Conservation (phyloP, 2,329 filamentous ascomycete genomes). For the Fusarium beomiforme region DNA sequence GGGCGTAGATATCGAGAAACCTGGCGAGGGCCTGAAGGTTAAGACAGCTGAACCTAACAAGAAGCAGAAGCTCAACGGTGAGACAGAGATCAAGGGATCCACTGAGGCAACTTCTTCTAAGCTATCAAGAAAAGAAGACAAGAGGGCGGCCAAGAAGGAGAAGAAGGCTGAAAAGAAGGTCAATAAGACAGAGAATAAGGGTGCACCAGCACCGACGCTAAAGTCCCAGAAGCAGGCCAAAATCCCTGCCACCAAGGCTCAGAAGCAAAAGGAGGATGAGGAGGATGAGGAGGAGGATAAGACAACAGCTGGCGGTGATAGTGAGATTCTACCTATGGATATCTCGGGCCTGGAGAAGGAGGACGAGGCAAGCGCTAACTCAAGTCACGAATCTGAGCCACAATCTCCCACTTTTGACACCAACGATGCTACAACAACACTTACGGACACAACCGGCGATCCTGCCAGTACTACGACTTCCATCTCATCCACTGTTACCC, state of each 20-base stretch:
- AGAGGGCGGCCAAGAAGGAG: constrained; percentile 59
- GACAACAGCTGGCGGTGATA: constrained; percentile 13
- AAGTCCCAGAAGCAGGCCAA: constrained; percentile 43
- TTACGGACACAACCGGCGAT: constrained; percentile 54
- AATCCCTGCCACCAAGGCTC: constrained; percentile 8
- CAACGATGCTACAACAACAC: constrained; percentile 53
- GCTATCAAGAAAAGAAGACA: constrained; percentile 63
- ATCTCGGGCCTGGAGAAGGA: constrained; percentile 48
- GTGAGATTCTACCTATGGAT: constrained; percentile 40
- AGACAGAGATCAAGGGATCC: constrained; percentile 38
- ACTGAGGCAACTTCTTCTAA: constrained; percentile 60
- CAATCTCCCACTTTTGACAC: constrained; percentile 67
- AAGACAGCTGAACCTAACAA: constrained; percentile 61
- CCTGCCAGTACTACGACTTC: constrained; percentile 72
- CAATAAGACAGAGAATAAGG: constrained; percentile 51
- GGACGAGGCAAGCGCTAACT: constrained; percentile 57
- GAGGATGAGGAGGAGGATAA: constrained; percentile 25
- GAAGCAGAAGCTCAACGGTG: constrained; percentile 58
- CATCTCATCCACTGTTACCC: constrained; percentile 71
- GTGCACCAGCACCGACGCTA: constrained; percentile 28
- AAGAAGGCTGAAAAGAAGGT: constrained; percentile 56
- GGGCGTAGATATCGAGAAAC: constrained; percentile 68
- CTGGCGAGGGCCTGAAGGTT: constrained; percentile 70
- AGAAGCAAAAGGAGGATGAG: constrained; percentile 36
- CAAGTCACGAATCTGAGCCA: constrained; percentile 62